Conservation (phyloP, 345 rosid species). For the Syzygium grande region DNA sequence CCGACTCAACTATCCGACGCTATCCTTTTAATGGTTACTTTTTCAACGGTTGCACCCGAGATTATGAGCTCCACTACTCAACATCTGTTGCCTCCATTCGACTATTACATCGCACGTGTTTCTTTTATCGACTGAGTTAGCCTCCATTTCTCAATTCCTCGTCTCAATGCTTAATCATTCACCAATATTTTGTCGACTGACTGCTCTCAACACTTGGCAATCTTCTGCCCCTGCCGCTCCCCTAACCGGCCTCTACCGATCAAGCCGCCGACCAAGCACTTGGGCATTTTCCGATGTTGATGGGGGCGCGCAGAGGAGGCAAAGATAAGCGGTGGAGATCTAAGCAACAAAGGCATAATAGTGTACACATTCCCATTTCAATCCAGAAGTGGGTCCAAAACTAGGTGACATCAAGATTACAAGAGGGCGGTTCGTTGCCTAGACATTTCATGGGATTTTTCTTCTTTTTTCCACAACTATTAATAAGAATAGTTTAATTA, state of each 20-base stretch:
- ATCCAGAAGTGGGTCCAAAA: neutral
- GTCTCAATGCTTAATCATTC: too few species aligned
- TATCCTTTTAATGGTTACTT: neutral
- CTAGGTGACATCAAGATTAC: neutral
- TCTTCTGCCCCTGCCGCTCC: neutral
- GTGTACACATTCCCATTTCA: neutral
- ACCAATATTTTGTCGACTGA: neutral
- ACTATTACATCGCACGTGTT: accelerated
- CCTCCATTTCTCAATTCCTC: too few species aligned
- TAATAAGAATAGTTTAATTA: neutral
- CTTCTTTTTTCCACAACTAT: neutral
- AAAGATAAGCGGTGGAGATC: neutral
- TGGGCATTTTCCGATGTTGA: neutral
- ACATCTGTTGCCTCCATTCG: neutral
- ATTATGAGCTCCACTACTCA: neutral
- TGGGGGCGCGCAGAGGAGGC: neutral
- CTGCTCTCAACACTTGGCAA: neutral
- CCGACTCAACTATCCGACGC: neutral
- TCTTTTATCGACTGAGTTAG: neutral
- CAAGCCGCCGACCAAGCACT: neutral
- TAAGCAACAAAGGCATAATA: neutral
- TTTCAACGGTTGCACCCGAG: neutral
- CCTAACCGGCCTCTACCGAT: neutral
- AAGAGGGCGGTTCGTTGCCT: neutral
- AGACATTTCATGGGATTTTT: neutral